phyloP scores from a whole-genome alignment of 1,139 yeast genomes.

The Magnusiomyces fungicola region DNA sequence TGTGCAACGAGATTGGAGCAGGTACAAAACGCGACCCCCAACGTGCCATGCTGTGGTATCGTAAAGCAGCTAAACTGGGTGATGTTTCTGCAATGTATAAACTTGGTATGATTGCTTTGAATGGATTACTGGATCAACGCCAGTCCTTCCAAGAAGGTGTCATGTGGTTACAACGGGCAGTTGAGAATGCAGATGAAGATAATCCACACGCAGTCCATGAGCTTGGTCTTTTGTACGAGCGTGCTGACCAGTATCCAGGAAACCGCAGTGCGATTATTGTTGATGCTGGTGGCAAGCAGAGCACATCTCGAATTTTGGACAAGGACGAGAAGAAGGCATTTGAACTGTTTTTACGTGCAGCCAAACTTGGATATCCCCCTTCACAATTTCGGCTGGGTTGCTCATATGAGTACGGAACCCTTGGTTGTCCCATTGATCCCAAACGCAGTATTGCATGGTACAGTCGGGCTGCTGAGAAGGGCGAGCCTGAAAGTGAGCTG shows the following conservation, averaged over 20 bases:
- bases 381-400: constrained; percentile 84
- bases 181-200: constrained; percentile 37
- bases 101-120: constrained; percentile 53
- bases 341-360: constrained; percentile 66
- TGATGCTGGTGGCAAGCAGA: constrained; percentile 25
- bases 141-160: constrained; percentile 44
- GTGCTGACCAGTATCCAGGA: constrained; percentile 40
- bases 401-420: constrained; percentile 79
- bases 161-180: constrained; percentile 51
- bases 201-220: constrained; percentile 55
- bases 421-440: constrained; percentile 59
- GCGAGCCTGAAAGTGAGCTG: constrained; percentile 82
- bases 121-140: constrained; percentile 41
- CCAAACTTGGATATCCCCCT: constrained; percentile 65
- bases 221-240: constrained; percentile 65
- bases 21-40: constrained; percentile 41
- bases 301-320: constrained; percentile 13
- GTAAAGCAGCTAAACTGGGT: constrained; percentile 50
- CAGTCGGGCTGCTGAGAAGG: constrained; percentile 59
- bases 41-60: constrained; percentile 47
- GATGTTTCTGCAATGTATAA: constrained; percentile 60
- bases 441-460: constrained; percentile 86
- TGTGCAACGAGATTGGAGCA: constrained; percentile 59
- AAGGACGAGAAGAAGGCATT: constrained; percentile 54
- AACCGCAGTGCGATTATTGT: constrained; percentile 39